A percentile compares a stretch with the other conserved stretches of the same genome.
phyloP scores from a whole-genome alignment of 306 rosid genomes.

The Dryas alaskensis region DNA sequence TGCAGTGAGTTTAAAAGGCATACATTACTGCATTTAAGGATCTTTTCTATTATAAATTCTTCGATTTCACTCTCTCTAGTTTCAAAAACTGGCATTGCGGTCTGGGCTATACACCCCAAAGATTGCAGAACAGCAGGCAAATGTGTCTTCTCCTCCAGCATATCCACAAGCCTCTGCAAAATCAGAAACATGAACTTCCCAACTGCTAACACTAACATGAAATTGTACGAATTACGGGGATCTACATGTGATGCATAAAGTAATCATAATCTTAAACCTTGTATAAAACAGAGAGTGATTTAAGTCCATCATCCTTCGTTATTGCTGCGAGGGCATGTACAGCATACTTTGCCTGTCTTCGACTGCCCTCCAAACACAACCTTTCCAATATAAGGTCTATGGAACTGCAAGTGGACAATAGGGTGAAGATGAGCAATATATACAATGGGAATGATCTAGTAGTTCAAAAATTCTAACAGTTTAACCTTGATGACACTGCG shows the following conservation, averaged over 20 bases:
- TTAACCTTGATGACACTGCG: constrained; percentile 70
- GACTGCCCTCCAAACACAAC: constrained; percentile 85
- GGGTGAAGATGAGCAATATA: constrained; percentile 29
- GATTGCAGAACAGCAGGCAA: constrained; percentile 95
- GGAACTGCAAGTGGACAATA: constrained; percentile 58
- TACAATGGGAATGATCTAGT: constrained; percentile 17
- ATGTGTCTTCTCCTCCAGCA: constrained; percentile 79
- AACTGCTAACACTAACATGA: constrained; percentile 8
- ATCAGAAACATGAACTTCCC: constrained; percentile 33
- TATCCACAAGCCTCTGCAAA: constrained; percentile 84
- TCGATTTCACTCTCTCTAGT: constrained; percentile 84
- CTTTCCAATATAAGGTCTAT: constrained; percentile 86
- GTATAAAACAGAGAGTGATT: constrained; percentile 90
- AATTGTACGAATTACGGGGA: constrained; percentile 7
- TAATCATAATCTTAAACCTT: constrained; percentile 59
- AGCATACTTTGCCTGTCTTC: constrained; percentile 94
- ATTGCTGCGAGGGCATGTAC: constrained; percentile 94
- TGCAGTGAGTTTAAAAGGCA: constrained; percentile 29
- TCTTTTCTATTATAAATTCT: constrained; percentile 68
- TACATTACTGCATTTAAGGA: constrained; percentile 66
- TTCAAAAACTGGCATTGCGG: constrained; percentile 95
- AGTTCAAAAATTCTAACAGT: constrained; percentile 18
- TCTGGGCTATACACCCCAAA: constrained; percentile 92
- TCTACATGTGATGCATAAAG: constrained; percentile 29
- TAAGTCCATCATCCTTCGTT: constrained; percentile 94